A percentile compares a stretch with the other conserved stretches of the same genome.
Conservation (phyloP, 1,284 basidiomycete genomes). For the Ustilago nuda region DNA sequence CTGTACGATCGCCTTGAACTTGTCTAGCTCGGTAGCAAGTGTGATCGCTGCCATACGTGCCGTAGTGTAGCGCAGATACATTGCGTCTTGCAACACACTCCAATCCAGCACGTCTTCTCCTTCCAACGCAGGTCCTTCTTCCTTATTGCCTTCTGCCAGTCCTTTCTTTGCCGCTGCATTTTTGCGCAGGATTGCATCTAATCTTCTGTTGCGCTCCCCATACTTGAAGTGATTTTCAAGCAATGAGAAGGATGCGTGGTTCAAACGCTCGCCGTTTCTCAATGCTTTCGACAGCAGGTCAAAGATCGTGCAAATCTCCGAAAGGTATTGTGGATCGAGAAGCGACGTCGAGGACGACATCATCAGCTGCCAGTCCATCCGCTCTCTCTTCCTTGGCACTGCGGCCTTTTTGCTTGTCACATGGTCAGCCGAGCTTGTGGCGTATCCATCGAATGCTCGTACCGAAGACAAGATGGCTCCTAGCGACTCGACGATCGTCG, state of each 20-base stretch:
- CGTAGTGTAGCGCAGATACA: slow-evolving; percentile 53
- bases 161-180: slow-evolving; percentile 12
- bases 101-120: slow-evolving; percentile 38
- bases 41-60: slow-evolving; percentile 53
- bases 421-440: slow-evolving; percentile 10
- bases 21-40: slow-evolving; percentile 50
- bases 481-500: slow-evolving; percentile 55
- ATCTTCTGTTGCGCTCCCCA: slow-evolving; percentile 20
- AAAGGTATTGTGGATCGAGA: slow-evolving; percentile 50
- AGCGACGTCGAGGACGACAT: slow-evolving; percentile 48
- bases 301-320: slow-evolving; percentile 52
- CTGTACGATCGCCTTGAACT: slow-evolving; percentile 48
- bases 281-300: slow-evolving; percentile 51
- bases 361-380: slow-evolving; percentile 47
- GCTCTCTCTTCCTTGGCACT: background rate
- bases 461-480: slow-evolving; percentile 32
- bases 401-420: background rate
- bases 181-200: slow-evolving; percentile 30
- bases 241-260: slow-evolving; percentile 36
- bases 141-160: background rate
- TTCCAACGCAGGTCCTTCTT: background rate
- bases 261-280: slow-evolving; percentile 46
- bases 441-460: slow-evolving; percentile 26
- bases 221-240: slow-evolving; percentile 47
- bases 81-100: slow-evolving; percentile 41